A percentile compares a stretch with the other conserved stretches of the same genome.
Evolutionary conservation across 768 basidiomycete species (phyloP).

Genomic region (Naganishia onofrii): DNA sequence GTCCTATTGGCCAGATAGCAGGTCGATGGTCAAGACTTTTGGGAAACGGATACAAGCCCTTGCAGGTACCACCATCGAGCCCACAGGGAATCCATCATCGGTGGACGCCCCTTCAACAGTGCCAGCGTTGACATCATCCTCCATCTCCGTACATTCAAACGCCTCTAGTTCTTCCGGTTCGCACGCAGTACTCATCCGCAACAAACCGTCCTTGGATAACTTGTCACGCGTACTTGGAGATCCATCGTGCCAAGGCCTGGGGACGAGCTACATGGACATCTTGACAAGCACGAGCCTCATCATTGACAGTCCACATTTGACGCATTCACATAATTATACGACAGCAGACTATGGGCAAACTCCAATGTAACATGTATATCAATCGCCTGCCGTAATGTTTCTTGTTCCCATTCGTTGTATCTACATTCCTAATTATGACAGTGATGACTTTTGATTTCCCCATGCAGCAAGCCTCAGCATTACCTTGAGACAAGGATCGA

Average conservation of each 20-base stretch:
- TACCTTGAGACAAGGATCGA: no score
- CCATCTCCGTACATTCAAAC: not conserved
- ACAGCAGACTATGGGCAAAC: constrained; percentile 15
- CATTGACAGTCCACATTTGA: constrained; percentile 12
- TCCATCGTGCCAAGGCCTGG: not conserved
- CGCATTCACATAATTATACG: constrained; percentile 8
- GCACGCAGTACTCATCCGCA: constrained; percentile 6
- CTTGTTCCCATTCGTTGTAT: not conserved
- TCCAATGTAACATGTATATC: not conserved
- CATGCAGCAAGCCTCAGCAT: no score
- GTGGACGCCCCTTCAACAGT: not conserved
- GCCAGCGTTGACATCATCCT: not conserved
- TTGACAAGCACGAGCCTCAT: constrained; percentile 15
- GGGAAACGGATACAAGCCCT: constrained; percentile 30
- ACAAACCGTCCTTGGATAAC: not conserved
- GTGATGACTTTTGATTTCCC: not conserved
- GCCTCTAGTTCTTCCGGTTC: not conserved
- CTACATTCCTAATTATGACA: not conserved
- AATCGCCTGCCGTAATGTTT: not conserved
- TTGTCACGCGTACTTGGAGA: not conserved
- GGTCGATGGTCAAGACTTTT: constrained; percentile 23
- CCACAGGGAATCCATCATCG: not conserved
- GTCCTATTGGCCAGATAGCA: constrained; percentile 23
- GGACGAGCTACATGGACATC: constrained; percentile 25
- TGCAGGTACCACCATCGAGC: constrained; percentile 3